A percentile compares a stretch with the other conserved stretches of the same genome.
Evolutionary conservation across 768 basidiomycete species (phyloP).

Genomic region (Suillus cothurnatus): DNA sequence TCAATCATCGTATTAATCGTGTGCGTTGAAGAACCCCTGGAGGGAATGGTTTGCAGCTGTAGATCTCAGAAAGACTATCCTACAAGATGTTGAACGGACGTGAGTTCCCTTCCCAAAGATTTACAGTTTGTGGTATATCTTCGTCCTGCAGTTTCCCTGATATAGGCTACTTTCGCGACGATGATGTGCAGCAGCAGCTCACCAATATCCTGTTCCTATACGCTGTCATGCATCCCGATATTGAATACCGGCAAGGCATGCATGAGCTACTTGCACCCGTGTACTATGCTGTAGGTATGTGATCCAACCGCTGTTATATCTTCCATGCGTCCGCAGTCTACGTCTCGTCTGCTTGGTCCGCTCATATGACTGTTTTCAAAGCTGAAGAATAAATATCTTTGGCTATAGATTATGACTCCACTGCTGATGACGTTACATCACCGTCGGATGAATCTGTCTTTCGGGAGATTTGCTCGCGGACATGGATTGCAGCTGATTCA

Average conservation of each 20-base stretch:
- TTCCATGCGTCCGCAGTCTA: conserved; percentile 9
- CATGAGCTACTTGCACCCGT: conserved; percentile 93
- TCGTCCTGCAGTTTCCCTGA: conserved; percentile 85
- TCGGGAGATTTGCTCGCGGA: conserved; percentile 61
- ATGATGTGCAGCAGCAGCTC: conserved; percentile 73
- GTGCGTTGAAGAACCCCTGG: conserved; percentile 80
- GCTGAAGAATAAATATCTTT: conserved; percentile 30
- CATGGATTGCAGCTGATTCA: conserved; percentile 83
- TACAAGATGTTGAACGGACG: conserved; percentile 96
- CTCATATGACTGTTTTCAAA: conserved; percentile 22
- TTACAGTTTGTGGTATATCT: conserved; percentile 5
- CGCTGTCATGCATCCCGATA: conserved; percentile 72
- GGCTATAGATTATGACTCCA: conserved; percentile 75
- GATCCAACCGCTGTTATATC: not conserved
- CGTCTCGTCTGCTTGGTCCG: conserved; percentile 14
- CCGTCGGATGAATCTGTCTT: conserved; percentile 40
- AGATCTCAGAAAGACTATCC: conserved; percentile 86
- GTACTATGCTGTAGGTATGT: conserved; percentile 59
- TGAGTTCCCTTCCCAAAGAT: conserved; percentile 42
- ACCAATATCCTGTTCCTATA: conserved; percentile 89
- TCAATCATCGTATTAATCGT: not conserved
- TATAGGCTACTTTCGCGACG: conserved; percentile 82
- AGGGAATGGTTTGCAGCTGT: conserved; percentile 89
- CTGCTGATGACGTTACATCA: conserved; percentile 41
- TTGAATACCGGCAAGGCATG: conserved; percentile 99